A percentile compares a stretch with the other conserved stretches of the same genome.
Conservation (phyloP, 1,284 basidiomycete genomes). For the Ustilago sp. region DNA sequence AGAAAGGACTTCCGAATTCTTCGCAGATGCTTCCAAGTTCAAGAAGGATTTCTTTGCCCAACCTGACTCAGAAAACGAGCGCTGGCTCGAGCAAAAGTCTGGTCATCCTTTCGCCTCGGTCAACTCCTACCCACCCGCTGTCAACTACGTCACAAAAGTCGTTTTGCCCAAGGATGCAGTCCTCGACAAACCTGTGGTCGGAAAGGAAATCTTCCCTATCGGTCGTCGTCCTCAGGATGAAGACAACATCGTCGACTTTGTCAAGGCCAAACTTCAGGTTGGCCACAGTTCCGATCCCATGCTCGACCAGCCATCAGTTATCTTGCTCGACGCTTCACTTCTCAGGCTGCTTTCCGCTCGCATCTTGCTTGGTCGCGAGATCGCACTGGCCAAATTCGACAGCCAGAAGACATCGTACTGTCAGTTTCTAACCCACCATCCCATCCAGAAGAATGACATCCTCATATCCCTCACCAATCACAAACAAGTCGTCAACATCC, state of each 20-base stretch:
- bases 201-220: constrained; percentile 17
- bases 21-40: not conserved
- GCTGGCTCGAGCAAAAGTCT: not conserved
- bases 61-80: not conserved
- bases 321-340: constrained; percentile 11
- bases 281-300: not conserved
- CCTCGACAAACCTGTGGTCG: constrained; percentile 9
- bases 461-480: not conserved
- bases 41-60: not conserved
- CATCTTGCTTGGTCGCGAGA: constrained; percentile 12
- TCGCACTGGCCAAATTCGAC: constrained; percentile 26
- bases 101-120: not conserved
- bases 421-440: not conserved
- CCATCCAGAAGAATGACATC: not conserved
- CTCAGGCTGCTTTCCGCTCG: constrained; percentile 15
- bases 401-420: constrained; percentile 7
- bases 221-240: constrained; percentile 30
- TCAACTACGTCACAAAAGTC: not conserved
- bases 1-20: not conserved
- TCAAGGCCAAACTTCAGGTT: not conserved
- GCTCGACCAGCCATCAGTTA: constrained; percentile 1
- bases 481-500: constrained; percentile 20
- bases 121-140: not conserved
- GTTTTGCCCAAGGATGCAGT: constrained; percentile 4
- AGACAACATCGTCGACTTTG: constrained; percentile 2